Evolutionary conservation across 768 basidiomycete species (phyloP), one percentile per base, ranked within the genome.

Genomic region (Pleurotus eryngii): DNA sequence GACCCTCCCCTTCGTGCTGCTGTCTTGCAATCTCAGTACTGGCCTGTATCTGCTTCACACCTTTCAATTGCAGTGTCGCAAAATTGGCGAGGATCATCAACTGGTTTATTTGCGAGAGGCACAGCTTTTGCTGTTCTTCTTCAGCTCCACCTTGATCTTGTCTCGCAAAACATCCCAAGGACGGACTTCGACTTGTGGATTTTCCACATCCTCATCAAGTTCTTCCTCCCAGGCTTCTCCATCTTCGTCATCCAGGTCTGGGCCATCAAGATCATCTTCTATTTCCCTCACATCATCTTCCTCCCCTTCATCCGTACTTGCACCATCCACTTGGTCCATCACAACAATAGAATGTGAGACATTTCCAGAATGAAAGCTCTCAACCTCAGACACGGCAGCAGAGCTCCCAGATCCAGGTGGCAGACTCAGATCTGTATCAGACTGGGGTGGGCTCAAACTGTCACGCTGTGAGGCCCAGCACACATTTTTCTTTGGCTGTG

Each of bases 1-100:
- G 58, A 2, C 71, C 71, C 20, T 67, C 46, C 1, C 65, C 64
- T 46, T 72, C 67, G 59, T 74, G 72, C 74, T 70, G 76, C 55
- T 76, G 74, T 3, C 30, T 17, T 30, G 74, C 71, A 65, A 76
- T 72, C 46, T 72, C 63, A 14, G 56, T 2, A 50, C 75, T 76
- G 11, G 72, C 73, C 0, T 55, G 35, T 8, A 73, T 74, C 0
- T 57, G 51, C 0, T 55, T 30, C 5, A 56, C 7, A 5, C 74
- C 73, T 56, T 75, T 75, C 11, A 76, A 49, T 3, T 60, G 54
- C 0, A 76, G 57, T 1, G 70, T 76, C 3, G 71, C 69, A 65
- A 76, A 76, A 50, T 72, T 73, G 12, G 54, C 50, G 12, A 75
- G 15, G 38, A 75, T 70, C 15, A 70, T 20, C 27, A 72, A 56